Conservation (phyloP, 2,329 filamentous ascomycete genomes). For the Neobulgaria alba region DNA sequence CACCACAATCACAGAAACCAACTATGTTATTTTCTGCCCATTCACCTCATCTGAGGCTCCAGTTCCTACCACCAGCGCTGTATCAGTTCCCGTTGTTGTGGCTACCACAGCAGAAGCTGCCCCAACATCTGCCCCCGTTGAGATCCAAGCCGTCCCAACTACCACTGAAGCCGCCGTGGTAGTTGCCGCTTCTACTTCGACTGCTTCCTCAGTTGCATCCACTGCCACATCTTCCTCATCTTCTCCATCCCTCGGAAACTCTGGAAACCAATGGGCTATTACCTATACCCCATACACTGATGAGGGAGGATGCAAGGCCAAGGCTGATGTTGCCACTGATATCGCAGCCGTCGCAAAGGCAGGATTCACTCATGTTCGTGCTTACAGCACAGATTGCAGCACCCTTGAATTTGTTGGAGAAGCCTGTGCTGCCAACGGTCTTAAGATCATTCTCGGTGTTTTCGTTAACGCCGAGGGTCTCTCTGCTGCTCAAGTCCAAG, state of each 20-base stretch:
- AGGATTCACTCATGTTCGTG: slow-evolving; percentile 64
- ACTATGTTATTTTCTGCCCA: slow-evolving; percentile 63
- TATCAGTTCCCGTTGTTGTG: slow-evolving; percentile 19
- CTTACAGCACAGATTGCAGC: slow-evolving; percentile 90
- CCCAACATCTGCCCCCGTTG: neutral
- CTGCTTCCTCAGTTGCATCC: slow-evolving; percentile 18
- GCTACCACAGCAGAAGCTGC: neutral
- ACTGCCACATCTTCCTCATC: slow-evolving; percentile 10
- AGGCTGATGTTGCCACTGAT: slow-evolving; percentile 48
- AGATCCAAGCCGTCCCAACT: slow-evolving; percentile 8
- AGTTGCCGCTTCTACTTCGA: slow-evolving; percentile 29
- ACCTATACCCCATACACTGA: slow-evolving; percentile 70
- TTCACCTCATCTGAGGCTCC: slow-evolving; percentile 40
- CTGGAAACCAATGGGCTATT: slow-evolving; percentile 51
- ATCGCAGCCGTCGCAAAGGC: slow-evolving; percentile 52
- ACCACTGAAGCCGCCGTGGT: slow-evolving; percentile 29
- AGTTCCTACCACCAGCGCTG: slow-evolving; percentile 19
- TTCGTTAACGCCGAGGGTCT: slow-evolving; percentile 61
- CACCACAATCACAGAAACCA: slow-evolving; percentile 61
- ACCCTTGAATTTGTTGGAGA: slow-evolving; percentile 67
- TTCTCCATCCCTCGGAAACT: slow-evolving; percentile 24
- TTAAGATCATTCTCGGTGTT: slow-evolving; percentile 81
- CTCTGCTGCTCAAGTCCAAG: slow-evolving; percentile 55
- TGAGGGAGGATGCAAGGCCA: slow-evolving; percentile 54
- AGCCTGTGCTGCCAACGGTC: slow-evolving; percentile 55